Conservation (phyloP, 2,329 filamentous ascomycete genomes). For the Cladosporium sp. region DNA sequence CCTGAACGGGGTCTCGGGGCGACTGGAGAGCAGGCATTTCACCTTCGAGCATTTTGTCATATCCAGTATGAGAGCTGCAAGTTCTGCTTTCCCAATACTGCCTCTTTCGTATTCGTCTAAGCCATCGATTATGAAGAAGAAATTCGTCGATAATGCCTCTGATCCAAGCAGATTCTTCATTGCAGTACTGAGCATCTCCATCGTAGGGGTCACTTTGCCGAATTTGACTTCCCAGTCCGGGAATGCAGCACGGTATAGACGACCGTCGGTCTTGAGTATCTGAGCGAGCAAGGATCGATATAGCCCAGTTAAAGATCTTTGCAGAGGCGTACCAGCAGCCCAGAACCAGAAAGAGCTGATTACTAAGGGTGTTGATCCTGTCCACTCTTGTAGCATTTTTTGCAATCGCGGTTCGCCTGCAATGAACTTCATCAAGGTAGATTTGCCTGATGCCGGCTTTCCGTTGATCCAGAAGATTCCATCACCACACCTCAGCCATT, state of each 20-base stretch:
- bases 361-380: not conserved
- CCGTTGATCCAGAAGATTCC: not conserved
- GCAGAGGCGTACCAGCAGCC: not conserved
- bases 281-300: not conserved
- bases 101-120: not conserved
- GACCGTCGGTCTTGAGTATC: not conserved
- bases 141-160: not conserved
- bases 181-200: not conserved
- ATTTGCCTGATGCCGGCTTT: not conserved
- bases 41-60: not conserved
- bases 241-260: not conserved
- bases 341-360: not conserved
- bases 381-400: not conserved
- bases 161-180: not conserved
- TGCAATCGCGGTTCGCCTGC: not conserved
- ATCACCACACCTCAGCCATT: not conserved
- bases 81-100: not conserved
- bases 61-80: not conserved
- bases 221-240: not conserved
- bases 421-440: not conserved
- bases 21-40: not conserved
- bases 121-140: not conserved
- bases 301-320: not conserved
- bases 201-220: not conserved
- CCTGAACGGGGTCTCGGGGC: not conserved